Evolutionary conservation across 495 filamentous ascomycete genomes (phyloP).

Genomic region (Rostrohypoxylon terebratum): DNA sequence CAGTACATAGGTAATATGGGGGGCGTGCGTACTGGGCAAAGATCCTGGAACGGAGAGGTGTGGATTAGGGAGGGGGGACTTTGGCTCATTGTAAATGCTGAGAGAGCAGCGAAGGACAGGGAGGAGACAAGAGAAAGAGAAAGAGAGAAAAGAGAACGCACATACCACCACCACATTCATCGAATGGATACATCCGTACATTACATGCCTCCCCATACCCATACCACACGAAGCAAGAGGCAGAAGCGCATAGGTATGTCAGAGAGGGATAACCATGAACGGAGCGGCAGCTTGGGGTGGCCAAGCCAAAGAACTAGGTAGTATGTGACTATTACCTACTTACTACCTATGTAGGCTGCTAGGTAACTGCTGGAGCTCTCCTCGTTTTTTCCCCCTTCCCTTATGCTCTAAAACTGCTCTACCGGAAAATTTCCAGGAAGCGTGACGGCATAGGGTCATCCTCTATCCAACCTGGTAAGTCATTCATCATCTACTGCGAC

Average conservation of each 20-base stretch:
- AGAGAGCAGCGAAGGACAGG: background rate
- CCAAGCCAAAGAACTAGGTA: constrained; percentile 3
- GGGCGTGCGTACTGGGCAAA: constrained; percentile 39
- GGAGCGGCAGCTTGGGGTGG: constrained; percentile 30
- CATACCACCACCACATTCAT: constrained; percentile 6
- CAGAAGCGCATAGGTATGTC: constrained; percentile 8
- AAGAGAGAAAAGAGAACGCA: constrained; percentile 1
- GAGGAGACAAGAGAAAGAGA: background rate
- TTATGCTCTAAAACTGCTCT: background rate
- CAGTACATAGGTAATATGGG: constrained; percentile 41
- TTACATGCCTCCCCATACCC: background rate
- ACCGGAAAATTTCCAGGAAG: constrained; percentile 37
- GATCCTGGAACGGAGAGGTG: constrained; percentile 42
- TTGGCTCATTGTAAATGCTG: constrained; percentile 21
- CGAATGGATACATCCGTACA: background rate
- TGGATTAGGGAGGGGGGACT: constrained; percentile 22
- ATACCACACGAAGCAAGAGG: constrained; percentile 17
- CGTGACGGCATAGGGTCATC: constrained; percentile 48
- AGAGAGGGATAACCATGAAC: constrained; percentile 15
- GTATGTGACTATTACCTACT: no score
- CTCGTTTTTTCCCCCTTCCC: constrained; percentile 1
- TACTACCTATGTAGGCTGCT: background rate
- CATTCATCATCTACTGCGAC: constrained; percentile 45
- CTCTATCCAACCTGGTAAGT: constrained; percentile 44
- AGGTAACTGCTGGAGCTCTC: constrained; percentile 8